Base-by-base conservation (phyloP, 225 moss, liverwort and hornwort species). In the Takakia lepidozioides region DNA sequence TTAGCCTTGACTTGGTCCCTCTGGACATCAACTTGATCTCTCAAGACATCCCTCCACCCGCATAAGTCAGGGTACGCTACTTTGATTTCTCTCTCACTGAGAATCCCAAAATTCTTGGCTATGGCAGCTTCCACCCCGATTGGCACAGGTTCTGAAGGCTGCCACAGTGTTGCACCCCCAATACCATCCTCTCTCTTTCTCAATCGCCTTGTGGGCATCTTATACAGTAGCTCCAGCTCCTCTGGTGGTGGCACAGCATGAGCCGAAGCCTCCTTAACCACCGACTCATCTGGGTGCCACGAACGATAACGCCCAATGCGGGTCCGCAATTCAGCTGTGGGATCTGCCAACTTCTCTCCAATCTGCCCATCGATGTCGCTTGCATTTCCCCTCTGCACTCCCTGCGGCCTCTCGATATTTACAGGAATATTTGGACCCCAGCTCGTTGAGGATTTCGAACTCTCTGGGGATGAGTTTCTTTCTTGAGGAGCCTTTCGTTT, bases 111-210 rank as follows among this genome's bases (percentile, higher is more conserved):
- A 36, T 64, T 66, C 36, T 49, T 74, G n/a, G 51, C 59, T 57
- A 93, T 83, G 21, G 66, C 69, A 46, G 54, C 57, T 66, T 88
- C 88, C 3, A 93, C 19, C 3, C 79, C 83, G 47, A 63, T 59
- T 43, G 81, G 88, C 13, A 52, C 0, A 13, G 40, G 56, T 14
- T 86, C 81, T 19, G 75, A 48, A 29, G 71, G 72, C 40, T 93
- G 86, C 77, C 88, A 93, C n/a, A 88, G 60, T 38, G 71, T 73
- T 20, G 71, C 81, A 29, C 93, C 86, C 42, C 79, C 76, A 29
- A 79, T 10, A 22, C 83, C 82, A 75, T 93, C 85, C 50, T 72
- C 60, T 64, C 76, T 58, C 30, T 28, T 58, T 10, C 56, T 78
- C 38, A 75, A 37, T 27, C 38, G 54, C 62, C 39, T 76, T 13